Evolutionary conservation across 441 rosid species (phyloP).

Genomic region (Pelargonium citronellum): DNA sequence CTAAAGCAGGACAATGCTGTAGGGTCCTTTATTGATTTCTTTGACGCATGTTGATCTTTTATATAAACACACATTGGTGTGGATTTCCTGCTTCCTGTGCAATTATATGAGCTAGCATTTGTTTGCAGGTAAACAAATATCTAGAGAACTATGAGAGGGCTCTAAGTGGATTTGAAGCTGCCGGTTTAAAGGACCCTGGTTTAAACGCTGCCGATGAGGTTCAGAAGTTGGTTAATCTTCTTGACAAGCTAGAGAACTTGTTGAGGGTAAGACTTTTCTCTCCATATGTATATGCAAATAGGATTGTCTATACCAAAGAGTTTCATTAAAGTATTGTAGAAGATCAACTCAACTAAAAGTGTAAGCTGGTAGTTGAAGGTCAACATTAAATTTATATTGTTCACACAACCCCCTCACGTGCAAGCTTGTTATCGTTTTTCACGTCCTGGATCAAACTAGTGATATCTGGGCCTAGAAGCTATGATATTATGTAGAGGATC

Average conservation of each 20-base stretch:
- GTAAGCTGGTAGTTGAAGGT: too few relatives aligned
- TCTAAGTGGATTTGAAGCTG: constrained; percentile 66
- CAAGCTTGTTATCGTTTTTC: too few relatives aligned
- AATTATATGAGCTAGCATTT: constrained; percentile 13
- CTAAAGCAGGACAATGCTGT: too few relatives aligned
- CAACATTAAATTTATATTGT: too few relatives aligned
- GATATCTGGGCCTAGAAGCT: too few relatives aligned
- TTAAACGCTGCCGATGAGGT: constrained; percentile 56
- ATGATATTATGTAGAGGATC: not conserved
- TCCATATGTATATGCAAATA: not conserved
- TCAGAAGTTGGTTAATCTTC: constrained; percentile 51
- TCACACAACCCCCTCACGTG: too few relatives aligned
- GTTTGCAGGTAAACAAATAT: constrained; percentile 57
- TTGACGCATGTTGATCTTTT: not conserved
- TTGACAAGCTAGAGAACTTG: constrained; percentile 47
- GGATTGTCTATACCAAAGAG: not conserved
- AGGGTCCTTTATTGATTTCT: too few relatives aligned
- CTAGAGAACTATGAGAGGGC: constrained; percentile 75
- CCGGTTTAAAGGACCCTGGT: constrained; percentile 62
- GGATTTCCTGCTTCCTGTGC: not conserved
- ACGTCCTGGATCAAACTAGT: too few relatives aligned
- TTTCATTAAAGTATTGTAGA: not conserved
- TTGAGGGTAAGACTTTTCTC: constrained; percentile 38
- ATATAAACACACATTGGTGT: not conserved
- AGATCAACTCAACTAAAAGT: too few relatives aligned